Evolutionary conservation across 805 yeast species (phyloP), one percentile per base, ranked within the genome.

Genomic region (Blastobotrys parvus): DNA sequence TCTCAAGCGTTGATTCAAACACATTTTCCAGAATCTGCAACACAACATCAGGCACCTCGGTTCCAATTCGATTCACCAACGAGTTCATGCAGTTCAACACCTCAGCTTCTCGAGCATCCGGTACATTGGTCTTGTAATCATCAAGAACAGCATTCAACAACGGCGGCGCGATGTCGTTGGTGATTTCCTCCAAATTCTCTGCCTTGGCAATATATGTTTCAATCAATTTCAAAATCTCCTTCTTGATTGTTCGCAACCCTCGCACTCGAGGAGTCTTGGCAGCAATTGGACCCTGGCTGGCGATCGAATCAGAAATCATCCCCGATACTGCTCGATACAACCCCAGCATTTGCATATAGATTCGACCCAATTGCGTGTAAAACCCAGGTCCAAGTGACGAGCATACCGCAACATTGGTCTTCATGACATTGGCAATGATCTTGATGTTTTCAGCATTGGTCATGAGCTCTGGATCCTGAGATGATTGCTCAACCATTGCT

Each of bases 31-130:
- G 69, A 46, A 92, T 86, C 43, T 79, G 65, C 22, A 90, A 86
- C 41, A 92, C 90, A 49, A 92, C 94, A 48, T 84, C 90, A 21
- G 95, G 88, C 45, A 90, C 86, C 71, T 81, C 66, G 49, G 75
- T 82, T 10, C 97, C 97, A 45, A 88, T 94, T 59, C 87, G 82
- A 22, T 78, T 70, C 21, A 92, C 94, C 44, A 92, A 75, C 1
- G 95, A 86, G 6, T 95, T 79, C 78, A 92, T 81, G 73, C 97
- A 89, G 64, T 84, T 86, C 62, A 92, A 73, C 3, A 92, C 98
- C 66, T 92, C 98, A 5, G 96, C 95, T 67, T 92, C 98, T 60
- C 97, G 80, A 7, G 97, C 96, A 67, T 88, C 95, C 3, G 97
- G 94, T 27, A 88, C 95, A 58, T 85, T 85, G 15, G 78, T 68